Conservation (phyloP, 306 rosid genomes). For the Carpinus viminea region DNA sequence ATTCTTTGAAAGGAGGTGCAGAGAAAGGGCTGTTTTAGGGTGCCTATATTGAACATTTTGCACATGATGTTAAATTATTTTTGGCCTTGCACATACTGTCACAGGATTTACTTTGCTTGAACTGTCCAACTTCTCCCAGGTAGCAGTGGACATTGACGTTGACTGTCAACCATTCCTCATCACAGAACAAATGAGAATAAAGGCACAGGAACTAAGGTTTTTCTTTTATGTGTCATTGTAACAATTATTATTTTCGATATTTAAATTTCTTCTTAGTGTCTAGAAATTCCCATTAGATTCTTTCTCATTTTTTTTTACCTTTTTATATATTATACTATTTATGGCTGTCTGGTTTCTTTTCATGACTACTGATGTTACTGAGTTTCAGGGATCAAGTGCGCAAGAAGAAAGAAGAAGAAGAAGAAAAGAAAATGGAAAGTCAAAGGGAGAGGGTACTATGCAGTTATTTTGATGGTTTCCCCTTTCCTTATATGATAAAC, state of each 20-base stretch:
- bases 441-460: too few species aligned
- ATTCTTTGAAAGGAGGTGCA: not conserved
- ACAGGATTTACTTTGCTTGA: slow-evolving; percentile 8
- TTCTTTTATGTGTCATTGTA: not conserved
- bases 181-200: slow-evolving; percentile 41
- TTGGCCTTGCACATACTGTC: not conserved
- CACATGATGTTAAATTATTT: not conserved
- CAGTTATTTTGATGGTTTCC: not conserved
- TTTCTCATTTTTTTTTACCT: not conserved
- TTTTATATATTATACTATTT: not conserved
- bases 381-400: slow-evolving; percentile 45
- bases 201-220: slow-evolving; percentile 44
- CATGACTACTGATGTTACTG: slow-evolving; percentile 11
- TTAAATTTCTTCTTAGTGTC: not conserved
- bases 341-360: not conserved
- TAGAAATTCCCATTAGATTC: not conserved
- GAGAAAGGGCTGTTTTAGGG: not conserved
- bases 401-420: slow-evolving; percentile 40
- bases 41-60: not conserved
- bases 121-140: slow-evolving; percentile 31
- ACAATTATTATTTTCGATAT: not conserved
- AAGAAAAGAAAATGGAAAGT: slow-evolving; percentile 37
- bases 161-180: slow-evolving; percentile 33
- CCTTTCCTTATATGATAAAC: not conserved
- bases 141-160: slow-evolving; percentile 32